Percentiles rank a stretch among this genome's conserved stretches.
Conservation (phyloP, 2,329 filamentous ascomycete species). For the Anthostomella pinea region DNA sequence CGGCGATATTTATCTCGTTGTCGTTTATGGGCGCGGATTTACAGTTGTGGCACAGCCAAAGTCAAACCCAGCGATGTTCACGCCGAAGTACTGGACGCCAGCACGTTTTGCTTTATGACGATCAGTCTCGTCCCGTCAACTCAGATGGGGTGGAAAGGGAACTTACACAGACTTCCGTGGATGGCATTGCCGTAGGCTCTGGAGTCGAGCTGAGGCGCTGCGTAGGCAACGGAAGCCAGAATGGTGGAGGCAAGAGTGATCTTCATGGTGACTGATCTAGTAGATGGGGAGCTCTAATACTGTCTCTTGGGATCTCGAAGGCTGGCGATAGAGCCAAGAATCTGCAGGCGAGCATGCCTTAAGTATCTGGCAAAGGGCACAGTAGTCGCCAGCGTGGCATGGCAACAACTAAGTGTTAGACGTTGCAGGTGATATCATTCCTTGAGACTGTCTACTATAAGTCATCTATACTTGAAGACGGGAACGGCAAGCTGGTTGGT, state of each 20-base stretch:
- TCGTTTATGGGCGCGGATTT: no score
- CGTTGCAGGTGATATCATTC: no score
- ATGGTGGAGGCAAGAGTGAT: conserved; percentile 4
- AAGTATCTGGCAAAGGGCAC: no score
- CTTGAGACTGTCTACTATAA: no score
- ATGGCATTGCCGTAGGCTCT: neutral
- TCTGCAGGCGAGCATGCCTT: no score
- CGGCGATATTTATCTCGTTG: no score
- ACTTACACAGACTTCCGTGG: neutral
- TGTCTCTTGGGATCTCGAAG: conserved; percentile 1
- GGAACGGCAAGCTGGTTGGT: no score
- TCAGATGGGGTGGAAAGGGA: neutral
- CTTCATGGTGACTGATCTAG: conserved; percentile 10
- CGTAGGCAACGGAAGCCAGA: conserved; percentile 3
- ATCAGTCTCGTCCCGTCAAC: neutral
- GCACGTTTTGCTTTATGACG: conserved; percentile 4
- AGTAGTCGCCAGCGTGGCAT: no score
- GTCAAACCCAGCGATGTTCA: conserved; percentile 25
- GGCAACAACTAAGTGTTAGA: no score
- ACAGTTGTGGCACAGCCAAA: conserved; percentile 20
- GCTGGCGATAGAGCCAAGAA: no score
- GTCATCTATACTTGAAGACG: no score
- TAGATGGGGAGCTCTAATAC: neutral
- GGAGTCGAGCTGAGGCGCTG: conserved; percentile 1
- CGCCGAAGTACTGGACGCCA: conserved; percentile 22